phyloP scores from a whole-genome alignment of 1,284 basidiomycete species.

The Ganoderma boninense region DNA sequence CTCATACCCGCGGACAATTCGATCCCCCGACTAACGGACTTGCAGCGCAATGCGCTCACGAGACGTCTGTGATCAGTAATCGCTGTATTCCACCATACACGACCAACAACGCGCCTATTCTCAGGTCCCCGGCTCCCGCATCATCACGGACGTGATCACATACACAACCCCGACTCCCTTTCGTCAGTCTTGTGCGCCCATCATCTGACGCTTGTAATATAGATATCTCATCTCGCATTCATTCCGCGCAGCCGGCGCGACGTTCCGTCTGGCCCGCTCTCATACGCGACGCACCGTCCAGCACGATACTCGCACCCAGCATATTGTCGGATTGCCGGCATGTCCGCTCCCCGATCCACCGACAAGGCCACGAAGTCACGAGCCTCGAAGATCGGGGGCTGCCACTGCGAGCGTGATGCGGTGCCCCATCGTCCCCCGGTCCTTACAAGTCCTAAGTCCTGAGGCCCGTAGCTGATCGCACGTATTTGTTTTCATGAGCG shows the following conservation, averaged over 20 bases:
- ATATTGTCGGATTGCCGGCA: neutral
- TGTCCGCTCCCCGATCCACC: neutral
- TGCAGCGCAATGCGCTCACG: neutral
- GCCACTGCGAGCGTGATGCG: neutral
- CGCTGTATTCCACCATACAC: neutral
- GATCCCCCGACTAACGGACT: neutral
- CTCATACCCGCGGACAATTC: too few relatives aligned
- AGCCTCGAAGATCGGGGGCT: too few relatives aligned
- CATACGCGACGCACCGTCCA: neutral
- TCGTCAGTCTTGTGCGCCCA: neutral
- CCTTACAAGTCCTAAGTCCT: neutral
- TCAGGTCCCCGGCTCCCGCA: neutral
- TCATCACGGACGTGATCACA: neutral
- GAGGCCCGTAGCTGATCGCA: neutral
- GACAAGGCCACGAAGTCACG: neutral
- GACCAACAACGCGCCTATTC: neutral
- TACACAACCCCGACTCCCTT: neutral
- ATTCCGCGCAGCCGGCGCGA: neutral
- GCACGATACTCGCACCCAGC: neutral
- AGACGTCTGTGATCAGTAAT: neutral
- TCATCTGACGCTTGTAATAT: neutral
- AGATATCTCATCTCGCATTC: neutral
- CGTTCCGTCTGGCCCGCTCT: neutral
- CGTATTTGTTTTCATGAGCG: neutral
- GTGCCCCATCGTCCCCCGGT: too few relatives aligned